Evolutionary conservation across 129 eudicot species (phyloP), one percentile per base, ranked within the genome.

Genomic region (Flaveria robusta): DNA sequence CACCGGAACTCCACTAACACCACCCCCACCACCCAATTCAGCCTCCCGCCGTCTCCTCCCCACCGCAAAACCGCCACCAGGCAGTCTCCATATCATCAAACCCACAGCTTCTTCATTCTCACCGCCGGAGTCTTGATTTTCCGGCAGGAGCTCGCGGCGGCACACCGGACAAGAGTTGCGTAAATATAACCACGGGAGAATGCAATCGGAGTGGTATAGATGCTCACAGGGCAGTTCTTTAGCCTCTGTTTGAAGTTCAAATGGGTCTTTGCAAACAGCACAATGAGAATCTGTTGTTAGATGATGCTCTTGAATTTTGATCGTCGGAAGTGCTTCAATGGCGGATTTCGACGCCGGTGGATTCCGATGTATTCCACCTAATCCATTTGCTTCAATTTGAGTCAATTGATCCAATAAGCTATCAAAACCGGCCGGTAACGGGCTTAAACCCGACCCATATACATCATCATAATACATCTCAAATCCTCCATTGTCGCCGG

Each of bases 11-110:
- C 91, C 93, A 73, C 82, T 83, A 34, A 81, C 77, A 62, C 72
- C 78, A 19, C 85, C 82, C 37, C 91, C 96, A 23, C 92, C 97
- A 79, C 89, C 97, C 96, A 94, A 83, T 67, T 87, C 97, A 0
- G 96, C 90, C 1, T 93, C 97, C 70, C 86, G 88, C 3, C 91
- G 91, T 77, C 98, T 84, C 80, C 97, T 83, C 84, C 99, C 99
- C 52, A 94, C 99, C 0, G 97, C 96, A 83, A 94, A 94, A 16
- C 99, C 96, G 0, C 99, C 97, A 15, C 99, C 97, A 0, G 99
- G 99, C 76, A 91, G 55, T 78, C 99, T 82, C 99, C 99, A 95
- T 80, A 95, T 95, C 2, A 93, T 89, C 58, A 95, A 63, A 11
- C 99, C 99, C 34, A 78, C 84, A 1, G 87, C 73, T 52, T 91